Evolutionary conservation across 371 early-diverging fungal species (phyloP).

Genomic region (Mucor indicus): DNA sequence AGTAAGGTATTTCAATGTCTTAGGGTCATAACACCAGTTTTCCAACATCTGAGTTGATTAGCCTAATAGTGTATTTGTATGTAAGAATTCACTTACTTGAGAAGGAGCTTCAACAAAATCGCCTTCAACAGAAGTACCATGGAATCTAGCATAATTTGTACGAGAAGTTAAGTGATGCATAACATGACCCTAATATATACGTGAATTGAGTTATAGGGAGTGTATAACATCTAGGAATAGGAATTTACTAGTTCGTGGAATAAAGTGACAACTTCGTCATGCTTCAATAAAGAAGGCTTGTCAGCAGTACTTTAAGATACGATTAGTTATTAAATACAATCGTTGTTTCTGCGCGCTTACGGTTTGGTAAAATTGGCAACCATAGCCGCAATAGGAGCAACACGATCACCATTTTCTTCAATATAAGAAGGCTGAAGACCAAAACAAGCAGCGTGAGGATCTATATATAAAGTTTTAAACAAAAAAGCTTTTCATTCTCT

Average conservation of each 20-base stretch:
- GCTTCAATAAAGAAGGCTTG: constrained; percentile 78
- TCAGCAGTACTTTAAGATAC: constrained; percentile 45
- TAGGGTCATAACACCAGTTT: constrained; percentile 82
- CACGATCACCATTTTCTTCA: constrained; percentile 45
- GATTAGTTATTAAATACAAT: not conserved
- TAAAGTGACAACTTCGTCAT: constrained; percentile 76
- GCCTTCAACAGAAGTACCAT: constrained; percentile 76
- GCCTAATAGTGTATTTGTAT: not conserved
- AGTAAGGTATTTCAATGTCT: constrained; percentile 66
- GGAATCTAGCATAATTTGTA: constrained; percentile 71
- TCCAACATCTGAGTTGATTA: constrained; percentile 37
- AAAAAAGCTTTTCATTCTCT: constrained; percentile 5
- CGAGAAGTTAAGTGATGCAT: constrained; percentile 79
- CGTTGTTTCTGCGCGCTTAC: constrained; percentile 12
- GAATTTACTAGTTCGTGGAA: constrained; percentile 63
- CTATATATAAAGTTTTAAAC: constrained; percentile 25
- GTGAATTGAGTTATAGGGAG: not conserved
- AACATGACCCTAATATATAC: constrained; percentile 65
- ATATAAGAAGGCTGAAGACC: constrained; percentile 64
- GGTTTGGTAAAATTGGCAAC: constrained; percentile 84
- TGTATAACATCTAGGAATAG: constrained; percentile 2
- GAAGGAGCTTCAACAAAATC: constrained; percentile 94
- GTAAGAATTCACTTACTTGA: constrained; percentile 38
- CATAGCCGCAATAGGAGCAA: constrained; percentile 77
- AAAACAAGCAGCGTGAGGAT: constrained; percentile 74